Percentiles rank a stretch among this genome's conserved stretches.
Evolutionary conservation across 2,329 filamentous ascomycete genomes (phyloP).

Genomic region (Fusarium sp.): DNA sequence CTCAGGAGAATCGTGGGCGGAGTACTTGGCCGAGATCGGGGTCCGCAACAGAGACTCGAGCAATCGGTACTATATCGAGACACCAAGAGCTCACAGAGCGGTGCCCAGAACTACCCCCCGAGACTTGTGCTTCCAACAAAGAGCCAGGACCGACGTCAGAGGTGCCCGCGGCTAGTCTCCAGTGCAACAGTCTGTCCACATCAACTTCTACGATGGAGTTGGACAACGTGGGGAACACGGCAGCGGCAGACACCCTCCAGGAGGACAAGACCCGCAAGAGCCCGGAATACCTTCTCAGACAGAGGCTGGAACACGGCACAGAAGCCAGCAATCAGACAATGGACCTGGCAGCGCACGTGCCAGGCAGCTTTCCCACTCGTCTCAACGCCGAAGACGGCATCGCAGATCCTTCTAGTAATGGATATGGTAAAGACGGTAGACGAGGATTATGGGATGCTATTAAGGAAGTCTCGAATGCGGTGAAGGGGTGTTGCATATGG

Average conservation of each 20-base stretch:
- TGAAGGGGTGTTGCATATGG: slow-evolving; percentile 15
- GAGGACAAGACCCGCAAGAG: neutral
- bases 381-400: slow-evolving; percentile 44
- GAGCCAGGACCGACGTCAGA: neutral
- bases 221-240: neutral
- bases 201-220: slow-evolving; percentile 39
- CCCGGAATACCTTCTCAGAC: neutral
- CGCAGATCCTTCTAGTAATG: slow-evolving; percentile 44
- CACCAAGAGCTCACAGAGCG: slow-evolving; percentile 25
- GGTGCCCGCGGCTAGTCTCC: neutral
- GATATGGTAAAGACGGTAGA: neutral
- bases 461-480: slow-evolving; percentile 15
- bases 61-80: slow-evolving; percentile 47
- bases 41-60: slow-evolving; percentile 33
- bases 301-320: neutral
- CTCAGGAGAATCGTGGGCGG: slow-evolving; percentile 36
- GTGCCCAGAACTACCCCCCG: slow-evolving; percentile 11
- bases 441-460: slow-evolving; percentile 22
- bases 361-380: slow-evolving; percentile 46
- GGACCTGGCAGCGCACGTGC: slow-evolving; percentile 30
- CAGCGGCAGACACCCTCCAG: neutral
- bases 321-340: slow-evolving; percentile 9
- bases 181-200: slow-evolving; percentile 42
- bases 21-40: slow-evolving; percentile 43
- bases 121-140: slow-evolving; percentile 7